Percentiles rank a stretch among this genome's conserved stretches.
Evolutionary conservation across 345 rosid genomes (phyloP).

Genomic region (Salix koriyanagi): DNA sequence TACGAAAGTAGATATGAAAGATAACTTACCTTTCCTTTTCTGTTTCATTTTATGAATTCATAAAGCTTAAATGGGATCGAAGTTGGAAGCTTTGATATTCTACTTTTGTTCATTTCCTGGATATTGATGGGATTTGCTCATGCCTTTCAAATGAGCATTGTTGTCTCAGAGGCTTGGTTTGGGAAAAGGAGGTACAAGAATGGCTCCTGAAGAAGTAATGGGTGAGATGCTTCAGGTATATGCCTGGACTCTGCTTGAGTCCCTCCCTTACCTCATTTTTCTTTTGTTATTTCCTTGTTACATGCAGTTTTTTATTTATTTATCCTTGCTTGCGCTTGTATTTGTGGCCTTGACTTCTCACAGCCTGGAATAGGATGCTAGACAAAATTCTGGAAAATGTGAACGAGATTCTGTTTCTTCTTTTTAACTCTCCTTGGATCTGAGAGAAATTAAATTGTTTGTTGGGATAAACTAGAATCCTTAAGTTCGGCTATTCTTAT

Average conservation of each 20-base stretch:
- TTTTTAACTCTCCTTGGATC: not conserved
- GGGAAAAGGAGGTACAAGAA: conserved; percentile 88
- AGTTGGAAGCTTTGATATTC: not conserved
- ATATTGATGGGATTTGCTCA: conserved; percentile 31
- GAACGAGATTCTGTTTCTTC: not conserved
- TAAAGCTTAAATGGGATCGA: not conserved
- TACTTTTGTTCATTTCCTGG: not conserved
- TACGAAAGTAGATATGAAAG: conserved; percentile 84
- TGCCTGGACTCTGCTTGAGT: not conserved
- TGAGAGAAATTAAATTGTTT: not conserved
- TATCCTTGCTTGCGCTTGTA: not conserved
- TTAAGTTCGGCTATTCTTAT: not conserved
- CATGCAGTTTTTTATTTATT: not conserved
- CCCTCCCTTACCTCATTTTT: not conserved
- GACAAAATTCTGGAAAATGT: not conserved
- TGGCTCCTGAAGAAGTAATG: conserved; percentile 94
- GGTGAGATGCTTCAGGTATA: conserved; percentile 64
- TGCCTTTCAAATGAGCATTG: conserved; percentile 50
- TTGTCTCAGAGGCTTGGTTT: conserved; percentile 92
- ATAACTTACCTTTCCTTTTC: conserved; percentile 24
- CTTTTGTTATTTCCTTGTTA: not conserved
- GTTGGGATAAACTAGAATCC: not conserved
- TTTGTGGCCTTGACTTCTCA: not conserved
- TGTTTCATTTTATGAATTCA: not conserved
- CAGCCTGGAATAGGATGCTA: not conserved